Evolutionary conservation across 2,329 filamentous ascomycete species (phyloP), one percentile per base, ranked within the genome.

Genomic region (Ceratocystis colombiana): DNA sequence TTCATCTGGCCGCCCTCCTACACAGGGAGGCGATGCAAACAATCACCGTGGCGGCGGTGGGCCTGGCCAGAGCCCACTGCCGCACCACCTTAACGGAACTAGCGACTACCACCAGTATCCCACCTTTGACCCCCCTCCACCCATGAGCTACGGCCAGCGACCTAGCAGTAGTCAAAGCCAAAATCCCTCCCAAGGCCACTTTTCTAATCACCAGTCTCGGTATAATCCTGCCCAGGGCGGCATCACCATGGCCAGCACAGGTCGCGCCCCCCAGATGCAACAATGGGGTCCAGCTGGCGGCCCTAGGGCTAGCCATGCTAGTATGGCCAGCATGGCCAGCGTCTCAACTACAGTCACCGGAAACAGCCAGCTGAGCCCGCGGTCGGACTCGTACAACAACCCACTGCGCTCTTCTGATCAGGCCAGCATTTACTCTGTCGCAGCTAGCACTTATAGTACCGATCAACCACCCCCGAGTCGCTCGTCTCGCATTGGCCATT

Each of bases 101-200:
- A 84, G 84, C 71, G 92, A 96, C 75, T 96, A 86, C 73, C 90
- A 96, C 77, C 93, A 96, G 73, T 96, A 96, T 74, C 90, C 91
- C 53, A 82, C 82, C 64, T 85, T 88, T 74, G 86, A 88, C 70
- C 78, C 83, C 37, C 76, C 81, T 62, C 73, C 77, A 48, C 73
- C 78, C 66, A 76, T 79, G 53, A 76, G 77, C 68, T 68, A 68
- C 46, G 66, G 66, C 28, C 63, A 68, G 20, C 63, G 66, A 33
- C 77, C 79, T 67, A 55, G 61, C 46, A 66, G 65, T 53, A 66
- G 66, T 79, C 79, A 62, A 79, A 79, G 82, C 48, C 84, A 87
- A 71, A 78, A 53, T 33, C 28, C 46, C 2, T 48, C 46, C 20
- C 46, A 48, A 48, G 20, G 46, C 46, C 46, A 48, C n/a, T 48